Percentiles rank a stretch among this genome's conserved stretches.
These are phyloP conservation scores for Pleurotus cornucopiae DNA, from an alignment of 768 basidiomycete genomes.

Conservation along the genomic window DNA sequence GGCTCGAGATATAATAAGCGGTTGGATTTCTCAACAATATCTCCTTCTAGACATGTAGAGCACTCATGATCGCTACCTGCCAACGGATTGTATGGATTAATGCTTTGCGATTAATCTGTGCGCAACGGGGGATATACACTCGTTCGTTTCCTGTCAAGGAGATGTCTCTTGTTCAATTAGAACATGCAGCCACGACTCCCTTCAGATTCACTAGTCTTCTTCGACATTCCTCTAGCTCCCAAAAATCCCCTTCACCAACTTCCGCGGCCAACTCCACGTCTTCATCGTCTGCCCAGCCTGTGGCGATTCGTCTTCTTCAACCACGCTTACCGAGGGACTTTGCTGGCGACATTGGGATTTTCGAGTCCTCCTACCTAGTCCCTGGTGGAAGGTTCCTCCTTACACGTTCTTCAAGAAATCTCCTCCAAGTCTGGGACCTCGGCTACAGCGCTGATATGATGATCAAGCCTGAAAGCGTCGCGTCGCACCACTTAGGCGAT, in stretches of 20 bases:
- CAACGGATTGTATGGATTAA: conserved; percentile 24
- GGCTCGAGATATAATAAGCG: too few relatives aligned
- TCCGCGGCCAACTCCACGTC: not conserved
- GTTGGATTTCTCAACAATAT: not conserved
- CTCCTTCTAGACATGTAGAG: conserved; percentile 19
- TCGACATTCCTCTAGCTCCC: not conserved
- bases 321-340: conserved; percentile 10
- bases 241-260: not conserved
- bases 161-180: conserved; percentile 22
- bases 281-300: conserved; percentile 4
- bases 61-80: conserved; percentile 13
- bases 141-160: conserved; percentile 20
- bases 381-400: conserved; percentile 28
- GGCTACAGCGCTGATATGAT: conserved; percentile 15
- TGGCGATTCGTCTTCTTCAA: conserved; percentile 14
- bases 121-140: conserved; percentile 14
- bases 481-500: conserved; percentile 1
- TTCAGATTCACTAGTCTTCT: conserved; percentile 15
- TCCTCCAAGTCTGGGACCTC: conserved; percentile 24
- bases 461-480: conserved; percentile 13
- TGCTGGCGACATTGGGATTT: conserved; percentile 5
- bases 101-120: conserved; percentile 19
- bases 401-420: conserved; percentile 13
- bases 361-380: conserved; percentile 17
- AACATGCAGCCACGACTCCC: conserved; percentile 22